These are phyloP conservation scores for Candida suzukii DNA, from an alignment of 805 yeast species.

Conservation along the genomic window DNA sequence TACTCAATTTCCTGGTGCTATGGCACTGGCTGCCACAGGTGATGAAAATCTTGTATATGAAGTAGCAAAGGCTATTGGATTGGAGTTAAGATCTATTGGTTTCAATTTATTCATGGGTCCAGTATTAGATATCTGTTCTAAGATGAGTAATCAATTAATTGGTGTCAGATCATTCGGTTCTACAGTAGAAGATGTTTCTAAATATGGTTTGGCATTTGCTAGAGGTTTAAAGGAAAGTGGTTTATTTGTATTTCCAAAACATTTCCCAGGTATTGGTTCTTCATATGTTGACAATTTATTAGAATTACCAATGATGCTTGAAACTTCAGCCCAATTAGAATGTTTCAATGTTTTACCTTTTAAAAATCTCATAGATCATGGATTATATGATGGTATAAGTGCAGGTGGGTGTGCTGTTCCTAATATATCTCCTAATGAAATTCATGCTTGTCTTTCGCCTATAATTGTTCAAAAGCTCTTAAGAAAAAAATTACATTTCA, in stretches of 20 bases:
- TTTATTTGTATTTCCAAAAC: slow-evolving; percentile 49
- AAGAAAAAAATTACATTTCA: slow-evolving; percentile 42
- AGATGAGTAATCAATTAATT: slow-evolving; percentile 46
- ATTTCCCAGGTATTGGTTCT: slow-evolving; percentile 62
- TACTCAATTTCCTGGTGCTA: slow-evolving; percentile 58
- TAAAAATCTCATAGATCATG: slow-evolving; percentile 35
- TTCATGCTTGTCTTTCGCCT: slow-evolving; percentile 57
- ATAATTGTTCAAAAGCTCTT: slow-evolving; percentile 41
- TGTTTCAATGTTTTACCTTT: slow-evolving; percentile 46
- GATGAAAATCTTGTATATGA: slow-evolving; percentile 41
- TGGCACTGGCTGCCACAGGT: slow-evolving; percentile 55
- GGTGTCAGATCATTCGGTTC: slow-evolving; percentile 59
- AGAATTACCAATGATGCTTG: slow-evolving; percentile 54
- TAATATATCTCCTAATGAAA: slow-evolving; percentile 49
- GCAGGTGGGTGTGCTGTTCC: slow-evolving; percentile 66
- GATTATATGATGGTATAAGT: slow-evolving; percentile 44
- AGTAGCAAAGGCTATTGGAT: slow-evolving; percentile 46
- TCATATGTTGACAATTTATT: slow-evolving; percentile 51
- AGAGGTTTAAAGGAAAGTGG: slow-evolving; percentile 50
- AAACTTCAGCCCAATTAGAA: slow-evolving; percentile 44
- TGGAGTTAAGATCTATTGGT: slow-evolving; percentile 48
- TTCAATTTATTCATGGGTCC: slow-evolving; percentile 53
- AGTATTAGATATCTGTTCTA: slow-evolving; percentile 53
- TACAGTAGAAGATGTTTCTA: slow-evolving; percentile 50
- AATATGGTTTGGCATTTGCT: slow-evolving; percentile 45